Evolutionary conservation across 345 rosid genomes (phyloP), one percentile per base, ranked within the genome.

Genomic region (Linum tenue): DNA sequence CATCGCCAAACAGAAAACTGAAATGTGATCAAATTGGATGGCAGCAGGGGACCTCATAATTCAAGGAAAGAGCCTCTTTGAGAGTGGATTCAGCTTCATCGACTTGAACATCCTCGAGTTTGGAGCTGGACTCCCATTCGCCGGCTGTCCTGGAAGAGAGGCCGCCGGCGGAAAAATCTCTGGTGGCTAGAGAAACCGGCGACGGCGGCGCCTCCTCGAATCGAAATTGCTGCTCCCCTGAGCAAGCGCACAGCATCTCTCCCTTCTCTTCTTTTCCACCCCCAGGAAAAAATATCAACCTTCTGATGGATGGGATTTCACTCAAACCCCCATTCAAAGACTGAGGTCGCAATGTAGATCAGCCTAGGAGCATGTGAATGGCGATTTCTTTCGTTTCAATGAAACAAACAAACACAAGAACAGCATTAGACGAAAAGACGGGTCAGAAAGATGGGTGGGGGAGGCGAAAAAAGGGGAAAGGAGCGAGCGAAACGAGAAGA

Each of bases 81-180:
- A 94, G 81, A 71, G 96, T 85, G 37, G 97, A 91, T 80, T 94
- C 99, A 50, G 86, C 96, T 82, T 91, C 97, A 78, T 88, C 96
- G 14, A 90, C 92, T 68, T 83, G 95, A 71, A 77, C 71, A 51
- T 87, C 97, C 35, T 94, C 96, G 2, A 88, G 70, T 63, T 81
- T 90, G 0, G 96, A 76, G 39, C 31, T 22, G 31, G 31, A 22
- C 31, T 87, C 95, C 97, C 97, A 85, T 51, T 90, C 97, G 17
- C 83, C 88, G 0, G 78, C 72, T 62, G 79, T 71, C 71, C 95
- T 78, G 2, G 96, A 94, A 15, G 96, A 94, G 39, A 88, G 80
- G 39, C 92, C 90, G 69, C 95, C 83, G 3, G 86, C 92, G 0
- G 97, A 94, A 83, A 94, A 94, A 73, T 94, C 99, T 70, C 99